phyloP scores from a whole-genome alignment of 2,329 filamentous ascomycete genomes.

The Apiospora pterosperma region DNA sequence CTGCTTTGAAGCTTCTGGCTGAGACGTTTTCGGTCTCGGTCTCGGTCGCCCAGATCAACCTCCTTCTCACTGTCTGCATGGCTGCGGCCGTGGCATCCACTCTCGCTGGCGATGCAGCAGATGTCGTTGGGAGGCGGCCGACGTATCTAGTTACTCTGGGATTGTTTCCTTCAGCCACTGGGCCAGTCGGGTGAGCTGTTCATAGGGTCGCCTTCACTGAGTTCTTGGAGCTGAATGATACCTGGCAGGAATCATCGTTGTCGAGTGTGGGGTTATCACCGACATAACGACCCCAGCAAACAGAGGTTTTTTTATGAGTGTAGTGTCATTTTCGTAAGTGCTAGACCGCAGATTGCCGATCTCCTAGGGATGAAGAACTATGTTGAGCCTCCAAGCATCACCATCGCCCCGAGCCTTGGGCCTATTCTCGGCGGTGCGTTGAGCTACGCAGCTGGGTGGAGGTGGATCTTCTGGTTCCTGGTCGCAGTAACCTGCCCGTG shows the following conservation, averaged over 20 bases:
- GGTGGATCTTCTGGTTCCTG: conserved; percentile 37
- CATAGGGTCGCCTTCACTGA: not conserved
- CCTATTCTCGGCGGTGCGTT: conserved; percentile 33
- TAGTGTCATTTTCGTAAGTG: conserved; percentile 14
- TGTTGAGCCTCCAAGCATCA: conserved; percentile 1
- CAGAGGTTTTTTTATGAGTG: conserved; percentile 9
- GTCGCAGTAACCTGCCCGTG: conserved; percentile 24
- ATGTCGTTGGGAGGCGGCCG: conserved; percentile 10
- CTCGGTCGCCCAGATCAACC: conserved; percentile 11
- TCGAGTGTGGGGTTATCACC: conserved; percentile 7
- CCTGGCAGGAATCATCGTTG: conserved; percentile 1
- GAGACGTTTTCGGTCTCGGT: not conserved
- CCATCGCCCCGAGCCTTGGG: conserved; percentile 17
- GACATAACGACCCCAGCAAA: conserved; percentile 9
- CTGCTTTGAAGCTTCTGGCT: not conserved
- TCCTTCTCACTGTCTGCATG: conserved; percentile 14
- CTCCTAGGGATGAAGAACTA: not conserved
- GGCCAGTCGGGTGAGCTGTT: conserved; percentile 7
- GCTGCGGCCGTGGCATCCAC: conserved; percentile 9
- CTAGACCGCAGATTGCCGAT: not conserved
- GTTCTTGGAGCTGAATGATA: not conserved
- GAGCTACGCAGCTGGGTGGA: conserved; percentile 29
- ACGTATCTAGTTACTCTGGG: conserved; percentile 8
- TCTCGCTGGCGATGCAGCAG: conserved; percentile 12
- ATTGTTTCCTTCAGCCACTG: conserved; percentile 7